These are phyloP conservation scores for Petrea volubilis DNA, from an alignment of 257 asterid genomes.

Conservation along the genomic window DNA sequence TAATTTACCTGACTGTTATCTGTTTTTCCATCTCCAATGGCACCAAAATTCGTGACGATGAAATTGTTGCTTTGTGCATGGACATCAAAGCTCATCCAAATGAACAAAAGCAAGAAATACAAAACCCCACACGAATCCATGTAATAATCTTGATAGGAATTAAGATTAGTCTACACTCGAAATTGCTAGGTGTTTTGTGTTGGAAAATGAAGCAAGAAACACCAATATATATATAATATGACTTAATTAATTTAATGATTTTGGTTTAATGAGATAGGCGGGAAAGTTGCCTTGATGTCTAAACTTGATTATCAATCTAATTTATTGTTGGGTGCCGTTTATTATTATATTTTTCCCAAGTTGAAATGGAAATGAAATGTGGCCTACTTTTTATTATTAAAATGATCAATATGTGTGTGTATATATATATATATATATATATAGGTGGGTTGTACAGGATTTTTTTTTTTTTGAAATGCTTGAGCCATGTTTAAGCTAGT, in stretches of 20 bases:
- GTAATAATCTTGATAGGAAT: background rate
- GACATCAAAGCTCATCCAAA: background rate
- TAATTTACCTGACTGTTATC: slow-evolving; percentile 50
- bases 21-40: slow-evolving; percentile 34
- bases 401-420: too few relatives aligned
- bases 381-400: too few relatives aligned
- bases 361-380: background rate
- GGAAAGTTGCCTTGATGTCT: background rate
- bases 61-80: slow-evolving; percentile 12
- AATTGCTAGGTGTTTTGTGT: background rate
- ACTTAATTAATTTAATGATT: background rate
- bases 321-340: background rate
- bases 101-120: background rate
- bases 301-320: background rate
- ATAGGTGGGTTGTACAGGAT: too few relatives aligned
- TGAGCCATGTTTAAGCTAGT: background rate
- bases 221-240: background rate
- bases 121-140: slow-evolving; percentile 5
- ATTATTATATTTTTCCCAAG: too few relatives aligned
- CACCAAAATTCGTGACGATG: slow-evolving; percentile 45
- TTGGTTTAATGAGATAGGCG: background rate
- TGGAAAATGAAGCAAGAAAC: background rate
- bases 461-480: background rate
- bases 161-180: background rate
- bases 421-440: too few relatives aligned